A percentile compares a stretch with the other conserved stretches of the same genome.
These are phyloP conservation scores for Pseudonitzschia pungens DNA, from an alignment of 108 stramenopile species.

Conservation along the genomic window DNA sequence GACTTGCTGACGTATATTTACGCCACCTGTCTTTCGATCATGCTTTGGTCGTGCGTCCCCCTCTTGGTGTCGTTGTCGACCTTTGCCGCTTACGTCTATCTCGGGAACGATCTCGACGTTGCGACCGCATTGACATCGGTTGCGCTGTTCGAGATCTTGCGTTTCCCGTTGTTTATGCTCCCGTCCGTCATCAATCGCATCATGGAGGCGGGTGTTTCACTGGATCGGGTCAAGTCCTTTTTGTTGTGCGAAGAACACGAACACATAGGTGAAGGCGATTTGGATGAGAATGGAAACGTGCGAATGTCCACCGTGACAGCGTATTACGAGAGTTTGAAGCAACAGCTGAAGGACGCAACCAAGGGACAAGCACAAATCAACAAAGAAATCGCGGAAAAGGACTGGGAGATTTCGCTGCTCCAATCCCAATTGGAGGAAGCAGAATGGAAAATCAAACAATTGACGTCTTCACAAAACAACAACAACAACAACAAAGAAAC, in stretches of 20 bases:
- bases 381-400: conserved; percentile 39
- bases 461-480: conserved; percentile 21
- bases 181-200: conserved; percentile 92
- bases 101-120: conserved; percentile 79
- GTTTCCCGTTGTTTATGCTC: conserved; percentile 95
- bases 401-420: conserved; percentile 68
- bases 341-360: conserved; percentile 16
- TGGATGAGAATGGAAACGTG: conserved; percentile 43
- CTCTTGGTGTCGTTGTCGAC: conserved; percentile 87
- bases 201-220: conserved; percentile 89
- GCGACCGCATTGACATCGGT: conserved; percentile 75
- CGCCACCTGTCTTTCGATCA: conserved; percentile 39
- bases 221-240: conserved; percentile 76
- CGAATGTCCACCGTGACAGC: conserved; percentile 34
- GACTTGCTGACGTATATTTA: conserved; percentile 61
- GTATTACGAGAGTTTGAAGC: conserved; percentile 46
- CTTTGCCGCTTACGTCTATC: conserved; percentile 78
- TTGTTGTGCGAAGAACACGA: conserved; percentile 70
- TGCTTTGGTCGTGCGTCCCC: conserved; percentile 70
- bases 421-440: conserved; percentile 72
- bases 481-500: neutral
- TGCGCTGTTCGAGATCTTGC: conserved; percentile 91
- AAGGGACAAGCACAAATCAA: conserved; percentile 8
- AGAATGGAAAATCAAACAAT: conserved; percentile 47
- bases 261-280: conserved; percentile 43